Evolutionary conservation across 2,329 filamentous ascomycete genomes (phyloP).

Genomic region (Arthrobotrys sinensis): DNA sequence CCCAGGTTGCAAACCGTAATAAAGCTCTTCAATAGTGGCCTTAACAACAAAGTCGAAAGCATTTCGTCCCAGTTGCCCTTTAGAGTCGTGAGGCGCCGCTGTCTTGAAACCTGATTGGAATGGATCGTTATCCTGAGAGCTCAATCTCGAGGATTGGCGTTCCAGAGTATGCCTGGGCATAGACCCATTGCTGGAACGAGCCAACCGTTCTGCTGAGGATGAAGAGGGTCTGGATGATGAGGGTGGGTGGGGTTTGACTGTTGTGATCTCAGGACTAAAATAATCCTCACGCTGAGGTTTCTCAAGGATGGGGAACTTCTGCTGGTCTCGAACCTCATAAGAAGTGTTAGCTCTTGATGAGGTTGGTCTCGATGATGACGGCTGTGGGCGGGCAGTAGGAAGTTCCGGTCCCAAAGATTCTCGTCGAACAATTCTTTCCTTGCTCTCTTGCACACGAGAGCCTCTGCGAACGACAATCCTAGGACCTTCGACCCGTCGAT

Average conservation of each 20-base stretch:
- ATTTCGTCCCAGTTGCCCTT: constrained; percentile 34
- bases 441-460: not conserved
- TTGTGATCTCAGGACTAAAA: constrained; percentile 21
- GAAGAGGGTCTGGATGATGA: constrained; percentile 26
- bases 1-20: constrained; percentile 17
- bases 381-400: not conserved
- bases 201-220: constrained; percentile 6
- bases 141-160: constrained; percentile 1
- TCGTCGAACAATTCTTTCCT: not conserved
- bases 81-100: constrained; percentile 36
- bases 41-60: constrained; percentile 44
- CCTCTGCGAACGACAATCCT: not conserved
- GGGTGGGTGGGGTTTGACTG: not conserved
- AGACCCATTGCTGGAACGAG: constrained; percentile 16
- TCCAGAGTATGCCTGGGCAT: constrained; percentile 20
- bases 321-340: constrained; percentile 2
- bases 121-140: constrained; percentile 34
- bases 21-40: constrained; percentile 37
- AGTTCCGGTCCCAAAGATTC: constrained; percentile 9
- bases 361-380: constrained; percentile 18
- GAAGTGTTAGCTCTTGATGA: constrained; percentile 10
- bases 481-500: not conserved
- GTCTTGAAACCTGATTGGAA: constrained; percentile 49
- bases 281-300: constrained; percentile 3
- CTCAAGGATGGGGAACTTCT: constrained; percentile 20